A percentile compares a stretch with the other conserved stretches of the same genome.
Evolutionary conservation across 2,329 filamentous ascomycete genomes (phyloP).

Genomic region (Dichotomopilus funicola): DNA sequence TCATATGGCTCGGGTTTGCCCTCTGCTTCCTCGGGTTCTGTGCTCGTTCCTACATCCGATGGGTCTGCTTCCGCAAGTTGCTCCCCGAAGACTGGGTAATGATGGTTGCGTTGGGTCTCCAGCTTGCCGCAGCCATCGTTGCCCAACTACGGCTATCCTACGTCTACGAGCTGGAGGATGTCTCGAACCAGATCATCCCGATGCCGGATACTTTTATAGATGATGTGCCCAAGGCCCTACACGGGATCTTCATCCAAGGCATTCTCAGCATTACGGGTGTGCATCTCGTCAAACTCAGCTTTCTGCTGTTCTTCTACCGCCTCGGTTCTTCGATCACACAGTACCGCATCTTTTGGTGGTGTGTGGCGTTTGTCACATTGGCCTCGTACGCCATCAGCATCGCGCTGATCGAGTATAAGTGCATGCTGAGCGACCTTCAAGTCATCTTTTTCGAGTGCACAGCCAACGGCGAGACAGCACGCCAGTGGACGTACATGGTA

Average conservation of each 20-base stretch:
- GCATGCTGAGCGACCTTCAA: not conserved
- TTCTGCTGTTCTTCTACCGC: slow-evolving; percentile 15
- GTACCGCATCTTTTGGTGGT: slow-evolving; percentile 17
- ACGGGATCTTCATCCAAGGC: not conserved
- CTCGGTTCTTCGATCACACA: slow-evolving; percentile 5
- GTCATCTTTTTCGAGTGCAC: slow-evolving; percentile 11
- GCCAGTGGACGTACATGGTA: slow-evolving; percentile 1
- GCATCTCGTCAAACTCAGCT: slow-evolving; percentile 13
- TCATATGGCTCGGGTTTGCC: slow-evolving; percentile 7
- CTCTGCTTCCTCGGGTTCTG: slow-evolving; percentile 5
- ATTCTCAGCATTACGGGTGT: not conserved
- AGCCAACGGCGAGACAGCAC: not conserved
- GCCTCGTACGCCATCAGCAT: not conserved
- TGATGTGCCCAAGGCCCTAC: not conserved
- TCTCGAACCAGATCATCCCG: not conserved
- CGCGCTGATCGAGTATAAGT: not conserved
- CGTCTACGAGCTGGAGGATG: not conserved
- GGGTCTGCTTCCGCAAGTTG: slow-evolving; percentile 17
- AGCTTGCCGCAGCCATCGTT: not conserved
- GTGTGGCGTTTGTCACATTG: slow-evolving; percentile 9
- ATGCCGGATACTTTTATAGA: not conserved
- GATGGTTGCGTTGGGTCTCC: slow-evolving; percentile 12
- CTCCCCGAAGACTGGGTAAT: slow-evolving; percentile 21
- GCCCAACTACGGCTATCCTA: not conserved
- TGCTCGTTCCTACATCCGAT: slow-evolving; percentile 12